These are phyloP conservation scores for Diaporthe vaccinii DNA, from an alignment of 2,329 filamentous ascomycete genomes.

Conservation along the genomic window DNA sequence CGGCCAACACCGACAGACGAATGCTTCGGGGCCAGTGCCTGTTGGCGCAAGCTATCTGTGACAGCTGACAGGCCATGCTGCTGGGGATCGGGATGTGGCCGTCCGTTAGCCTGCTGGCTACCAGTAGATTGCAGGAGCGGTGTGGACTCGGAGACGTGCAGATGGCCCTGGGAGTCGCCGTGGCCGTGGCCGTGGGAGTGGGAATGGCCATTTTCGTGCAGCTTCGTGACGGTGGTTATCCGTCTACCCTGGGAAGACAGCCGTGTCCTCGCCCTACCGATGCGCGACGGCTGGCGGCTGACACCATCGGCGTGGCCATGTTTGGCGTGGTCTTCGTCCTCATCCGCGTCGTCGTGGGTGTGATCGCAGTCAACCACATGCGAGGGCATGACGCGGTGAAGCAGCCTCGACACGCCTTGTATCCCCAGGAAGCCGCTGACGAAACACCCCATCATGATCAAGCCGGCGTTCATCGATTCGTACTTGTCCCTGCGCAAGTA, in stretches of 20 bases:
- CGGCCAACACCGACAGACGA: conserved; percentile 45
- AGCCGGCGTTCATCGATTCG: conserved; percentile 75
- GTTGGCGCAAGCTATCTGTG: conserved; percentile 47
- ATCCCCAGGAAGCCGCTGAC: conserved; percentile 81
- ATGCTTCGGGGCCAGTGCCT: neutral
- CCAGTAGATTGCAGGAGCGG: conserved; percentile 57
- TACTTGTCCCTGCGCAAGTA: conserved; percentile 81
- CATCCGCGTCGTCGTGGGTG: conserved; percentile 70
- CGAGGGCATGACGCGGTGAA: conserved; percentile 82
- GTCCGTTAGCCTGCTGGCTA: conserved; percentile 45
- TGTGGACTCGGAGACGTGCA: conserved; percentile 58
- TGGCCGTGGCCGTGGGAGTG: conserved; percentile 44
- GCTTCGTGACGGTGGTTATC: conserved; percentile 40
- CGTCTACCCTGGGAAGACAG: conserved; percentile 40
- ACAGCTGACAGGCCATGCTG: conserved; percentile 49
- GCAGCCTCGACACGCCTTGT: conserved; percentile 77
- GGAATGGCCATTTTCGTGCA: conserved; percentile 36
- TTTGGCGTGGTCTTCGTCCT: conserved; percentile 46
- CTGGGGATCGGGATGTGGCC: conserved; percentile 44
- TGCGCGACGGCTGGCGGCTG: conserved; percentile 35
- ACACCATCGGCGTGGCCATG: conserved; percentile 46
- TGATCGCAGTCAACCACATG: conserved; percentile 87
- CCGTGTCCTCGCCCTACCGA: conserved; percentile 39
- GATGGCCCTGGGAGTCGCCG: conserved; percentile 6
- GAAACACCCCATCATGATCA: conserved; percentile 79